A percentile compares a stretch with the other conserved stretches of the same genome.
Conservation (phyloP, 2,329 filamentous ascomycete genomes). For the Chaetothyriales sp. region DNA sequence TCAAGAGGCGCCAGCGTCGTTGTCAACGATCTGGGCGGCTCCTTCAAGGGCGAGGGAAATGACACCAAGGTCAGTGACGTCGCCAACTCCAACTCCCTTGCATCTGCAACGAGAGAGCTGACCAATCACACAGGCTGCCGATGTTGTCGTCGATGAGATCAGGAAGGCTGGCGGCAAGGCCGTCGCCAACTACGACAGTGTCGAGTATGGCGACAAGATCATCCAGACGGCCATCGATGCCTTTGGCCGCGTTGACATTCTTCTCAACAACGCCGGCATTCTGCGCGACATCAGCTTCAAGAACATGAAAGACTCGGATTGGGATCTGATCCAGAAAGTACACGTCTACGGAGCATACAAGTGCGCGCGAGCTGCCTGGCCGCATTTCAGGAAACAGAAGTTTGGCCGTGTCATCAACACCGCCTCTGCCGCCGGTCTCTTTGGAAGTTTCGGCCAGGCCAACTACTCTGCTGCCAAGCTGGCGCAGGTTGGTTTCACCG, state of each 20-base stretch:
- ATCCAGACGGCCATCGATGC: slow-evolving; percentile 48
- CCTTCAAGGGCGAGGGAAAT: slow-evolving; percentile 81
- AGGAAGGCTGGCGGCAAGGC: slow-evolving; percentile 83
- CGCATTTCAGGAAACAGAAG: slow-evolving; percentile 96
- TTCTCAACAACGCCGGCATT: slow-evolving; percentile 97
- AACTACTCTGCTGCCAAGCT: slow-evolving; percentile 98
- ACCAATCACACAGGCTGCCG: slow-evolving; percentile 42
- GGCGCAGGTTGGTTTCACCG: slow-evolving; percentile 88
- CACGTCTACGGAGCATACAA: slow-evolving; percentile 92
- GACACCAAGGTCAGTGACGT: slow-evolving; percentile 56
- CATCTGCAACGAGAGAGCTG: neutral
- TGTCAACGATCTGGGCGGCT: slow-evolving; percentile 88
- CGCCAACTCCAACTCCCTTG: neutral
- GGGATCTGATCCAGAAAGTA: slow-evolving; percentile 87
- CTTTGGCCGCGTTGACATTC: slow-evolving; percentile 63
- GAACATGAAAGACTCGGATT: slow-evolving; percentile 95
- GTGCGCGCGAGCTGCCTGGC: slow-evolving; percentile 87
- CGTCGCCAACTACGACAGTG: slow-evolving; percentile 83
- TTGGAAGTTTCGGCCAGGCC: slow-evolving; percentile 86
- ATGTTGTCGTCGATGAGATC: slow-evolving; percentile 35
- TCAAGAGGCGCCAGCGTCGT: slow-evolving; percentile 86
- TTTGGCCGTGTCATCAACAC: slow-evolving; percentile 95
- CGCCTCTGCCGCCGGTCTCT: slow-evolving; percentile 85
- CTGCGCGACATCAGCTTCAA: slow-evolving; percentile 92
- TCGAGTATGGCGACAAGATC: slow-evolving; percentile 79